phyloP scores from a whole-genome alignment of 257 asterid species.

The Cinchona pubescens region DNA sequence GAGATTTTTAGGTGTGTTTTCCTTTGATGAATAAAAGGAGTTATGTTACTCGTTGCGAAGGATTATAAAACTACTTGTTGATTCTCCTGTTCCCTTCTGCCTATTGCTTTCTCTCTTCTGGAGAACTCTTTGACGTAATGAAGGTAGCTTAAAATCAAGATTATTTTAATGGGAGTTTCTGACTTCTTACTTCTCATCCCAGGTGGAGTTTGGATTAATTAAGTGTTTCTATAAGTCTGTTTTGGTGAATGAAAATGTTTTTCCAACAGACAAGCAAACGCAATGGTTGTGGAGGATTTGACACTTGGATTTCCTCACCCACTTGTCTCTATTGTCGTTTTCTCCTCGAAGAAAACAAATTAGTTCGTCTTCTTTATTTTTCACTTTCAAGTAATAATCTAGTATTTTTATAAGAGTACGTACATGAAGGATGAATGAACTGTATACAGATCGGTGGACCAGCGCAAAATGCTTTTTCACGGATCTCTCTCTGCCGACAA shows the following conservation, averaged over 20 bases:
- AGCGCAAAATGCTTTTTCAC: background rate
- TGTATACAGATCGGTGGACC: slow-evolving; percentile 14
- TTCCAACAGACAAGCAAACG: background rate
- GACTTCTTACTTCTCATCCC: background rate
- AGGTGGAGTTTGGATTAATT: slow-evolving; percentile 7
- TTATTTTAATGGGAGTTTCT: background rate
- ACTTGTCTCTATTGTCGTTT: background rate
- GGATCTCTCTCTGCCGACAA: slow-evolving; percentile 15
- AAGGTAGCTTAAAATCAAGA: background rate
- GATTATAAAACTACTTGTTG: background rate
- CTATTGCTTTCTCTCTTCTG: background rate
- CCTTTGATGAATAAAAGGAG: background rate
- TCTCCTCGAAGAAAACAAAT: background rate
- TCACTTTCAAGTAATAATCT: too few relatives aligned
- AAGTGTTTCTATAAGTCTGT: background rate
- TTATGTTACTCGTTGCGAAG: background rate
- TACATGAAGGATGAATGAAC: background rate
- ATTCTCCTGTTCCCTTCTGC: slow-evolving; percentile 2
- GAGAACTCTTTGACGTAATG: background rate
- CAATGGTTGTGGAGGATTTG: background rate
- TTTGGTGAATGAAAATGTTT: slow-evolving; percentile 16
- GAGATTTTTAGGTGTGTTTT: background rate
- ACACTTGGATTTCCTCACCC: slow-evolving; percentile 2
- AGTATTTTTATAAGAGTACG: background rate
- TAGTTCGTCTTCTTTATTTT: background rate